These are phyloP conservation scores for Cytidiella melzeri DNA, from an alignment of 768 basidiomycete species.

Conservation along the genomic window DNA sequence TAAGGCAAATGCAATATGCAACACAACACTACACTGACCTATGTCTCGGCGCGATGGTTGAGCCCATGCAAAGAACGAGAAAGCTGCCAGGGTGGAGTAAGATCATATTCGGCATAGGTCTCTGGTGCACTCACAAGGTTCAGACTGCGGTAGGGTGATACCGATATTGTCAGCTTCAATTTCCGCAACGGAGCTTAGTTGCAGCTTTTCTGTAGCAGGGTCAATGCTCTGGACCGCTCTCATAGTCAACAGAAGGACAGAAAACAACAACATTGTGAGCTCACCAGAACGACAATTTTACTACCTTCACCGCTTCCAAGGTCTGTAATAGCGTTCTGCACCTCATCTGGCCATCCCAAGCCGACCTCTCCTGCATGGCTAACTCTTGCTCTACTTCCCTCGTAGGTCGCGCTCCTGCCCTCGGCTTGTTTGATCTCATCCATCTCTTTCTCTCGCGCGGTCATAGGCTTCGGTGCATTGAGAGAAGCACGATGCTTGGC, in stretches of 20 bases:
- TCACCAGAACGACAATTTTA: constrained; percentile 61
- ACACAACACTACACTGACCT: constrained; percentile 34
- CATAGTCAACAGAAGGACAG: neutral
- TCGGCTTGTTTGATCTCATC: constrained; percentile 75
- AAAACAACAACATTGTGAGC: neutral
- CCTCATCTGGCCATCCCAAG: constrained; percentile 61
- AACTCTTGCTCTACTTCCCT: constrained; percentile 49
- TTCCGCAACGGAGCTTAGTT: constrained; percentile 36
- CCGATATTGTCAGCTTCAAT: constrained; percentile 39
- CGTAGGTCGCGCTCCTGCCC: constrained; percentile 39
- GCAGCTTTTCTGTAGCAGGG: constrained; percentile 51
- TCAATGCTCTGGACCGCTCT: constrained; percentile 53
- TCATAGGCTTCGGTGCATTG: constrained; percentile 77
- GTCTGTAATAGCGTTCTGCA: constrained; percentile 55
- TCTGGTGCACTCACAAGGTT: constrained; percentile 41
- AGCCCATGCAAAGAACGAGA: constrained; percentile 64
- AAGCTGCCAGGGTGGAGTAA: constrained; percentile 31
- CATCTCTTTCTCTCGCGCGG: constrained; percentile 76
- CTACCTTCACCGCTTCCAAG: constrained; percentile 44
- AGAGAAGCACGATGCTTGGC: constrained; percentile 64
- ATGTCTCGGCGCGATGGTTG: constrained; percentile 52
- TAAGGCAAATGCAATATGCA: neutral
- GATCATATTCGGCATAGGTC: neutral
- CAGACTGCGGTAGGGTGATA: constrained; percentile 43
- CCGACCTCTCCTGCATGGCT: constrained; percentile 57